phyloP scores from a whole-genome alignment of 148 eudicot genomes.

The Rhododendron mucronatum region DNA sequence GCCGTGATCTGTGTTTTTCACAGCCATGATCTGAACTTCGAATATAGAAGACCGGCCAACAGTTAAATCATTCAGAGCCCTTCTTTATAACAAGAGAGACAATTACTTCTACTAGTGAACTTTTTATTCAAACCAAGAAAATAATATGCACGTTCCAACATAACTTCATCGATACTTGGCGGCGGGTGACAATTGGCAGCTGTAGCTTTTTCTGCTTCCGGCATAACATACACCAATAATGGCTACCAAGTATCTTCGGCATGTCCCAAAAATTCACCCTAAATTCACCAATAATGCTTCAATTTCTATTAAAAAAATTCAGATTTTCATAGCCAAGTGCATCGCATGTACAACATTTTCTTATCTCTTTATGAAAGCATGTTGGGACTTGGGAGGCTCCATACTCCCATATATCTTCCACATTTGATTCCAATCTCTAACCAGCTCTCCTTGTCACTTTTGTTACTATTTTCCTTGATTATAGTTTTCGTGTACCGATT shows the following conservation, averaged over 20 bases:
- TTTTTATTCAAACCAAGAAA: neutral
- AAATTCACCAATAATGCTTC: neutral
- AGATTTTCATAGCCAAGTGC: neutral
- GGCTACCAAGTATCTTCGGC: too few relatives aligned
- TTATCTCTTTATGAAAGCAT: neutral
- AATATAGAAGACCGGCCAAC: neutral
- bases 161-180: too few relatives aligned
- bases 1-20: neutral
- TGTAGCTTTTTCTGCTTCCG: too few relatives aligned
- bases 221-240: too few relatives aligned
- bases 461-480: neutral
- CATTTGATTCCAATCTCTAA: neutral
- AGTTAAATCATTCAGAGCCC: neutral
- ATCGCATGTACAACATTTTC: neutral
- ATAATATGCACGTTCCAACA: neutral
- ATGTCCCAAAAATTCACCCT: neutral
- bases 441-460: neutral
- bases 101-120: neutral
- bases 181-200: too few relatives aligned
- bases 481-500: neutral
- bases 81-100: neutral
- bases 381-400: neutral
- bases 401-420: neutral
- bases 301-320: too few relatives aligned
- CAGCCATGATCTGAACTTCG: neutral